These are phyloP conservation scores for Amanita rubescens DNA, from an alignment of 768 basidiomycete species.

Conservation along the genomic window DNA sequence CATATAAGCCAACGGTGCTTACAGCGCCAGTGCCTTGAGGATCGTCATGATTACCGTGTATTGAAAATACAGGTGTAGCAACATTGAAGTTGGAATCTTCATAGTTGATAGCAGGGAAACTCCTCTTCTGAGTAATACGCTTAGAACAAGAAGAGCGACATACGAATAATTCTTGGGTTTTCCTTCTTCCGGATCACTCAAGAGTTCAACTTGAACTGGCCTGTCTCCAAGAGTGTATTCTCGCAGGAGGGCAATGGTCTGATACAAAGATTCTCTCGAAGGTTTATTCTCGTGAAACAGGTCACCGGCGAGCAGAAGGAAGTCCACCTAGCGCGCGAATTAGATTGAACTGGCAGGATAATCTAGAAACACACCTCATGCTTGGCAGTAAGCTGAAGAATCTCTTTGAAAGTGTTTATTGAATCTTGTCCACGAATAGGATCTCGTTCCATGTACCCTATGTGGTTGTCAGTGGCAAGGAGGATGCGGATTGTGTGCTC, in stretches of 20 bases:
- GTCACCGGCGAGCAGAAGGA: slow-evolving; percentile 91
- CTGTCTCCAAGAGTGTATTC: slow-evolving; percentile 87
- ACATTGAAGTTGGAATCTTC: slow-evolving; percentile 96
- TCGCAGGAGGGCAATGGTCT: slow-evolving; percentile 80
- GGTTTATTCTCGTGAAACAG: slow-evolving; percentile 98
- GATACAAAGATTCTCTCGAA: slow-evolving; percentile 82
- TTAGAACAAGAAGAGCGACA: slow-evolving; percentile 20
- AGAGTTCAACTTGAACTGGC: slow-evolving; percentile 83
- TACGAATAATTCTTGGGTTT: slow-evolving; percentile 80
- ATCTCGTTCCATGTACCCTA: slow-evolving; percentile 92
- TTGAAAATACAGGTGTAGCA: slow-evolving; percentile 95
- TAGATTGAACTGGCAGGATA: neutral
- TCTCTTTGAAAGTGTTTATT: slow-evolving; percentile 92
- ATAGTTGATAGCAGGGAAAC: slow-evolving; percentile 95
- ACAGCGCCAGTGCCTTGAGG: slow-evolving; percentile 94
- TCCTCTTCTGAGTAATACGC: slow-evolving; percentile 21
- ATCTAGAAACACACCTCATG: slow-evolving; percentile 53
- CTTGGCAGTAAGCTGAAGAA: slow-evolving; percentile 85
- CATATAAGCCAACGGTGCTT: slow-evolving; percentile 19
- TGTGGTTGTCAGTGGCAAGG: slow-evolving; percentile 93
- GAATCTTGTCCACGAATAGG: slow-evolving; percentile 93
- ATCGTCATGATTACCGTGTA: slow-evolving; percentile 99
- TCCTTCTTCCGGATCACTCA: slow-evolving; percentile 91
- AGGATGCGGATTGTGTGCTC: slow-evolving; percentile 75
- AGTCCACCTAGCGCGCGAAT: slow-evolving; percentile 68